Base-by-base conservation (phyloP, 1,284 basidiomycete species). In the Mycosarcoma maydis region DNA sequence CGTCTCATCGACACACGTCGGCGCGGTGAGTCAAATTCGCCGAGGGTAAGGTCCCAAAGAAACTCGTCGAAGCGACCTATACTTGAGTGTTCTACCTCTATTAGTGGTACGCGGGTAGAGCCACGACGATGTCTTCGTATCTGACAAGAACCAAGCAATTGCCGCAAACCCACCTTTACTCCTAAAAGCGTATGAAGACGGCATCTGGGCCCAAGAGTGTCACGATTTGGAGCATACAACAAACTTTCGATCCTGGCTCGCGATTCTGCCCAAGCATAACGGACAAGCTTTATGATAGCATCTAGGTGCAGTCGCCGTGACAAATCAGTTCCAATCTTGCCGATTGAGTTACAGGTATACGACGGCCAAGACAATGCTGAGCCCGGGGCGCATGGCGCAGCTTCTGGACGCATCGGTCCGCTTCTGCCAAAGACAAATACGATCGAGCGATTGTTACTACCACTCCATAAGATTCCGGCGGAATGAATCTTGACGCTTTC, bases 211-310 rank as follows among this genome's bases (percentile, higher is more conserved):
- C 6, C 16, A 16, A 34, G 8, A 34, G 32, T 16, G 16, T 34
- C 8, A 6, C 16, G 10, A 34, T 34, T 16, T 13, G 32, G 32
- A n/a, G 32, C 16, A 34, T 9, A 23, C 33, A 16, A 34, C 22
- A 26, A 24, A n/a, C 33, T 24, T 19, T 45, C 43, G 43, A 33
- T 45, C 32, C 14, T 26, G 22, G 23, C 23, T 45, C 44, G 33
- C 24, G n/a, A 26, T 27, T 24, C 32, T 27, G 11, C 10, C 2
- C 26, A 17, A 32, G 41, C 19, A 34, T 22, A 14, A n/a, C 20
- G 8, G 7, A 11, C 20, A 11, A 34, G 32, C 32, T n/a, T 34
- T 34, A 6, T 34, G 7, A 29, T 29, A 29, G 27, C 7, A 6
- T 29, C 27, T 29, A 6, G 27, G 32, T 34, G 8, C 32, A 34